These are phyloP conservation scores for Trichoderma reesei DNA, from an alignment of 495 filamentous ascomycete genomes.

Conservation along the genomic window DNA sequence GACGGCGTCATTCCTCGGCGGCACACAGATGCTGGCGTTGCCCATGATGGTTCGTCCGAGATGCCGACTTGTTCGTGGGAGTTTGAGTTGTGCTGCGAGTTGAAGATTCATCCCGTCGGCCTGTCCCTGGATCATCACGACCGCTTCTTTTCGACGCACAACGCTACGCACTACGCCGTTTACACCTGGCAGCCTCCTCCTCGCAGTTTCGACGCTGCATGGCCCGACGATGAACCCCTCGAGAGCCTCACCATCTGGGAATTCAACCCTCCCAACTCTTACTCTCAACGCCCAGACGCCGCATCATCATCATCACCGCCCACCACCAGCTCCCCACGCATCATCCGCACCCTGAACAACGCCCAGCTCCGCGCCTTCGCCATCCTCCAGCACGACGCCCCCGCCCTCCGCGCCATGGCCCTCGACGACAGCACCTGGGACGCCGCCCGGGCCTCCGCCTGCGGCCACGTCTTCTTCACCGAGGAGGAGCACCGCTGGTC, in stretches of 20 bases:
- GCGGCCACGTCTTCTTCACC: slow-evolving; percentile 25
- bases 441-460: not conserved
- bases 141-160: slow-evolving; percentile 58
- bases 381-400: slow-evolving; percentile 47
- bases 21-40: too few relatives aligned
- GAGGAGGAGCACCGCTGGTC: slow-evolving; percentile 44
- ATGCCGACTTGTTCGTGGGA: slow-evolving; percentile 28
- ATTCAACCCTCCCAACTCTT: slow-evolving; percentile 45
- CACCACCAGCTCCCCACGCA: too few relatives aligned
- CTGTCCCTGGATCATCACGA: slow-evolving; percentile 50
- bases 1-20: slow-evolving; percentile 6
- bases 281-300: slow-evolving; percentile 46
- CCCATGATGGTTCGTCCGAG: not conserved
- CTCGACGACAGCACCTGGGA: slow-evolving; percentile 48
- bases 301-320: too few relatives aligned
- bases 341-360: slow-evolving; percentile 48
- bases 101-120: slow-evolving; percentile 55
- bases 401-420: slow-evolving; percentile 42
- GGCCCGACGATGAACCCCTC: slow-evolving; percentile 50
- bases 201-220: slow-evolving; percentile 27
- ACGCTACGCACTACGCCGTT: slow-evolving; percentile 50
- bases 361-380: slow-evolving; percentile 46
- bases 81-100: slow-evolving; percentile 52
- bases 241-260: slow-evolving; percentile 61
- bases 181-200: slow-evolving; percentile 60